Percentiles rank a stretch among this genome's conserved stretches.
Evolutionary conservation across 768 basidiomycete genomes (phyloP).

Genomic region (Sarcodon aspratus): DNA sequence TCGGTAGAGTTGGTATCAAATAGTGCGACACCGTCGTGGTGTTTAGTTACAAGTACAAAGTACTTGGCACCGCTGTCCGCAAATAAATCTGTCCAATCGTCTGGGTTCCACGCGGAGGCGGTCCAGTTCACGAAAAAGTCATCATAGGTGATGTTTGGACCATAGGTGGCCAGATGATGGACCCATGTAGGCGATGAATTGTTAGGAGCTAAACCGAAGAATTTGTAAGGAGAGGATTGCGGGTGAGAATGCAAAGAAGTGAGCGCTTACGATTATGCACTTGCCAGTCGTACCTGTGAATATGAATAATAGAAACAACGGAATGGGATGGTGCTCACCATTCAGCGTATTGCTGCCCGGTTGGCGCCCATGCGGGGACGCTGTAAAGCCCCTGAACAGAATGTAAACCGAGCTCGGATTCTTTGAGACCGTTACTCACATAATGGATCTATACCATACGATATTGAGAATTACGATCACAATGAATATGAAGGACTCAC

Average conservation of each 20-base stretch:
- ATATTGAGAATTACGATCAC: too few relatives aligned
- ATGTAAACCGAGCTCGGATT: slow-evolving; percentile 32
- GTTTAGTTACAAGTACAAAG: slow-evolving; percentile 52
- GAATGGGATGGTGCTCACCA: slow-evolving; percentile 38
- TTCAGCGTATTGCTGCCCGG: slow-evolving; percentile 29
- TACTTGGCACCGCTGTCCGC: slow-evolving; percentile 49
- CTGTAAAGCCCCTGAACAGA: slow-evolving; percentile 26
- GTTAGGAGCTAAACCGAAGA: slow-evolving; percentile 15
- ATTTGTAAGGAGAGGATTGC: too few relatives aligned
- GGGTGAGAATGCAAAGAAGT: too few relatives aligned
- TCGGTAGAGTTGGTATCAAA: slow-evolving; percentile 45
- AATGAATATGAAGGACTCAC: slow-evolving; percentile 18
- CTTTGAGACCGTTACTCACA: background rate
- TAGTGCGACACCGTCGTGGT: slow-evolving; percentile 48
- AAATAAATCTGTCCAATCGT: slow-evolving; percentile 42
- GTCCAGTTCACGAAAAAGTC: slow-evolving; percentile 47
- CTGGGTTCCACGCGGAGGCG: slow-evolving; percentile 40
- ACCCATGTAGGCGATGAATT: slow-evolving; percentile 29
- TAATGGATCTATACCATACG: slow-evolving; percentile 2
- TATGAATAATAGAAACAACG: background rate
- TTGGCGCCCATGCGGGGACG: slow-evolving; percentile 28
- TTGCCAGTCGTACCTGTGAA: slow-evolving; percentile 3
- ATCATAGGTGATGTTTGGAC: slow-evolving; percentile 36
- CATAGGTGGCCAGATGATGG: slow-evolving; percentile 39
- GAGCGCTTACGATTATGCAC: background rate